Base-by-base conservation (phyloP, 129 eudicot genomes). In the Tagetes erecta region DNA sequence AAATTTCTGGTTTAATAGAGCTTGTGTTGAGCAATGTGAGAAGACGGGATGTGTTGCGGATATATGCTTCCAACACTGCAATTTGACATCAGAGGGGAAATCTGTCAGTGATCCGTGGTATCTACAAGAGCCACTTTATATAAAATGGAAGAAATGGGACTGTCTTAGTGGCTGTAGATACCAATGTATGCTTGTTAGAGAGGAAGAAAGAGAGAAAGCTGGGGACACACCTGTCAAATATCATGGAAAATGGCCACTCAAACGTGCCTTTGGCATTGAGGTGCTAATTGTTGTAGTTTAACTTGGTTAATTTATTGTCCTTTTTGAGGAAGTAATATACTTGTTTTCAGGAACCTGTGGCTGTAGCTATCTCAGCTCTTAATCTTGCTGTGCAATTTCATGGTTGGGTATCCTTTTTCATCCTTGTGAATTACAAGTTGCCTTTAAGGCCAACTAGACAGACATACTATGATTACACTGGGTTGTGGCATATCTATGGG, bases 141-240 rank as follows among this genome's bases (percentile, higher is more conserved):
- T 81, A 70, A 87, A 80, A 75, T 95, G 99, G 99, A 95, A 95
- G 80, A 87, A 86, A 74, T 95, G 97, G 99, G 99, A 95, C 80
- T 95, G 99, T 83, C 94, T 74, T 14, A 89, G 95, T 80, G 93
- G 94, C 81, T 95, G 99, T 71, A 76, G 96, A 76, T 91, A 95
- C 71, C 80, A 88, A 51, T 93, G 98, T 66, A 90, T 93, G 97
- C 88, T 93, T 81, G 84, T 84, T 76, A 86, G 96, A 74, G 98
- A 93, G 76, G 90, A 90, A 80, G 96, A 90, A 74, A 80, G 97
- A 72, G 76, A 72, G 58, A 85, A 68, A 63, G 87, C 86, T 51
- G 98, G 98, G 63, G 74, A 80, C 47, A 86, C 57, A 45, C 97
- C 98, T 80, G 82, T 74, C 67, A 93, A 93, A 84, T 93, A 93